Percentiles rank a stretch among this genome's conserved stretches.
phyloP scores from a whole-genome alignment of 2,329 filamentous ascomycete genomes.

The Talaromyces albobiverticillius region DNA sequence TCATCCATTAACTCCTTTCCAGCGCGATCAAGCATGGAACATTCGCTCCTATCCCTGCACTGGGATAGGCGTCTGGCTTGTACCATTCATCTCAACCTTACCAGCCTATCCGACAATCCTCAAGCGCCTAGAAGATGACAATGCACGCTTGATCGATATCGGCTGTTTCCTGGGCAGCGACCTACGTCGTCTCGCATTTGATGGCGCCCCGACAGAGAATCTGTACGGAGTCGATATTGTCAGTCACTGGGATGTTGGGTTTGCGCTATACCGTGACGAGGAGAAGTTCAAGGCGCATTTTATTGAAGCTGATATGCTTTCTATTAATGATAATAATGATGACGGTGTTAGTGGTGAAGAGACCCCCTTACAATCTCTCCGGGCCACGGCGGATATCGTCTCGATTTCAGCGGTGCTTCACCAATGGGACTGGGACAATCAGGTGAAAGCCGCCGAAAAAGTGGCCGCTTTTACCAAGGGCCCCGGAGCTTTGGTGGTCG shows the following conservation, averaged over 20 bases:
- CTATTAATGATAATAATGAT: constrained; percentile 1
- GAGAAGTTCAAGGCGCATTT: constrained; percentile 48
- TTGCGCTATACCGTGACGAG: constrained; percentile 63
- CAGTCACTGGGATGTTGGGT: constrained; percentile 57
- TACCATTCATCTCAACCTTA: constrained; percentile 7
- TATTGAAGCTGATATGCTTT: constrained; percentile 46
- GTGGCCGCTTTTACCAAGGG: constrained; percentile 29
- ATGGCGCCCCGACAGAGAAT: constrained; percentile 49
- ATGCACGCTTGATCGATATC: constrained; percentile 4
- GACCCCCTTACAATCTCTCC: neutral
- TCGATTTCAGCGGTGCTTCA: constrained; percentile 43
- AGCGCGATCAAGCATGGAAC: constrained; percentile 11
- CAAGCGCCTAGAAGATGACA: neutral
- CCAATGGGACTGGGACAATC: constrained; percentile 35
- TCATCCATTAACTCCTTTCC: neutral
- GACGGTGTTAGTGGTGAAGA: neutral
- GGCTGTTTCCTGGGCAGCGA: constrained; percentile 7
- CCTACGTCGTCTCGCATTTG: constrained; percentile 29
- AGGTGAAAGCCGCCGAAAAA: constrained; percentile 30
- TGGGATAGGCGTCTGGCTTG: constrained; percentile 6
- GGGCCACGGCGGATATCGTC: constrained; percentile 35
- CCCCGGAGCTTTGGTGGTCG: constrained; percentile 23
- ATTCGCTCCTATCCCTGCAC: constrained; percentile 12
- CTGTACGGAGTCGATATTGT: constrained; percentile 52
- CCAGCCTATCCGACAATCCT: constrained; percentile 5